These are phyloP conservation scores for Fusarium sp. DNA, from an alignment of 2,329 filamentous ascomycete species.

Conservation along the genomic window DNA sequence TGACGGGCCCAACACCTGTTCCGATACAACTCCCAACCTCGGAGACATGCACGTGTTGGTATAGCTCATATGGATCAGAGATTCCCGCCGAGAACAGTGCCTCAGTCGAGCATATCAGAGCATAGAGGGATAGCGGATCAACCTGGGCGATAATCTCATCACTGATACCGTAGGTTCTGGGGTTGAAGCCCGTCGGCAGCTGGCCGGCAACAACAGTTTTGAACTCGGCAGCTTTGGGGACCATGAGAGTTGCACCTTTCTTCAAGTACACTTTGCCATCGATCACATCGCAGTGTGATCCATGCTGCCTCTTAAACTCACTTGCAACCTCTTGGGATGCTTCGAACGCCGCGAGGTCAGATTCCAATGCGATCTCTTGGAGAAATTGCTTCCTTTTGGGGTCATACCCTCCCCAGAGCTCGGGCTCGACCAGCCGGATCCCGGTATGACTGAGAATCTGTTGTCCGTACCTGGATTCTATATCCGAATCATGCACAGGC, in stretches of 20 bases:
- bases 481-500: conserved; percentile 95
- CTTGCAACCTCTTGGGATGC: conserved; percentile 95
- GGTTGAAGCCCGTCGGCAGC: conserved; percentile 96
- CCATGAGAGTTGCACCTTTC: conserved; percentile 93
- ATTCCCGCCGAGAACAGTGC: conserved; percentile 91
- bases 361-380: conserved; percentile 95
- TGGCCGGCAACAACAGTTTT: conserved; percentile 97
- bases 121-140: conserved; percentile 92
- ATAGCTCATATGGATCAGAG: conserved; percentile 98
- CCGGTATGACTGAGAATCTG: conserved; percentile 94
- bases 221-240: conserved; percentile 95
- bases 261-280: conserved; percentile 90
- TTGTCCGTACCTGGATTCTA: conserved; percentile 97
- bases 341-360: conserved; percentile 96
- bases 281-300: conserved; percentile 44
- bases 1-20: conserved; percentile 95
- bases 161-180: conserved; percentile 92
- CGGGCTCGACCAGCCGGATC: conserved; percentile 96
- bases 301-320: conserved; percentile 96
- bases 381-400: conserved; percentile 98
- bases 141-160: conserved; percentile 98
- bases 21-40: conserved; percentile 98
- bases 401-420: conserved; percentile 95
- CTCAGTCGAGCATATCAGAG: conserved; percentile 92
- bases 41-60: conserved; percentile 98